Evolutionary conservation across 495 filamentous ascomycete species (phyloP).

Genomic region (Hypoxylon trugodes): DNA sequence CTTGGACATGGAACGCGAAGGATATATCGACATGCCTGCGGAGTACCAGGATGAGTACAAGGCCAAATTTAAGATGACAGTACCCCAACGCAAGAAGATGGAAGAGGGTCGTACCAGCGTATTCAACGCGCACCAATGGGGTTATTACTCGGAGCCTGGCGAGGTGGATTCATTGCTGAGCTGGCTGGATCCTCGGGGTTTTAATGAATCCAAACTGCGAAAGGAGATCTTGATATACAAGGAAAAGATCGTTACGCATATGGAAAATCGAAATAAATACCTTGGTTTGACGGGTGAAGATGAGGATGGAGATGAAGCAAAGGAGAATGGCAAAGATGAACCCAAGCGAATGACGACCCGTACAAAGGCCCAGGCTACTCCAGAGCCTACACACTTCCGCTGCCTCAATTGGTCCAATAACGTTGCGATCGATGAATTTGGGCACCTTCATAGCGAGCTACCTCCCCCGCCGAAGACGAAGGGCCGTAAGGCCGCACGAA

Average conservation of each 20-base stretch:
- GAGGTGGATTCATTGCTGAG: constrained; percentile 78
- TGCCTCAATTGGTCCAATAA: constrained; percentile 87
- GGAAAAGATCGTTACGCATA: constrained; percentile 78
- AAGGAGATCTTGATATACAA: constrained; percentile 84
- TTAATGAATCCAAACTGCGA: constrained; percentile 81
- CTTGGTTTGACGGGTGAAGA: constrained; percentile 56
- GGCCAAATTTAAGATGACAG: constrained; percentile 76
- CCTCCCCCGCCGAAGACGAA: constrained; percentile 64
- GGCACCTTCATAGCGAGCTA: constrained; percentile 83
- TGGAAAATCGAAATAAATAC: constrained; percentile 80
- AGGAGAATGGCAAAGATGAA: constrained; percentile 53
- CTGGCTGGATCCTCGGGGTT: constrained; percentile 87
- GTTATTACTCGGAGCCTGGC: constrained; percentile 83
- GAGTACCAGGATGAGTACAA: constrained; percentile 71
- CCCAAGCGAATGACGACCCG: constrained; percentile 78
- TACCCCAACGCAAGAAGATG: constrained; percentile 81
- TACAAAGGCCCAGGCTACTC: constrained; percentile 69
- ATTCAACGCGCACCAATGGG: constrained; percentile 83
- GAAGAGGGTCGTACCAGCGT: constrained; percentile 88
- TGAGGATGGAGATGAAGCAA: constrained; percentile 62
- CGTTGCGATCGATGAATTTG: constrained; percentile 75
- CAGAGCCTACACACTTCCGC: constrained; percentile 61
- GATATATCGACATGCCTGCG: constrained; percentile 74
- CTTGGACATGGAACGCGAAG: constrained; percentile 84
- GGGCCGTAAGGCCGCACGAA: constrained; percentile 36